A percentile compares a stretch with the other conserved stretches of the same genome.
Conservation (phyloP, 257 asterid genomes). For the Lavandula angustifolia region DNA sequence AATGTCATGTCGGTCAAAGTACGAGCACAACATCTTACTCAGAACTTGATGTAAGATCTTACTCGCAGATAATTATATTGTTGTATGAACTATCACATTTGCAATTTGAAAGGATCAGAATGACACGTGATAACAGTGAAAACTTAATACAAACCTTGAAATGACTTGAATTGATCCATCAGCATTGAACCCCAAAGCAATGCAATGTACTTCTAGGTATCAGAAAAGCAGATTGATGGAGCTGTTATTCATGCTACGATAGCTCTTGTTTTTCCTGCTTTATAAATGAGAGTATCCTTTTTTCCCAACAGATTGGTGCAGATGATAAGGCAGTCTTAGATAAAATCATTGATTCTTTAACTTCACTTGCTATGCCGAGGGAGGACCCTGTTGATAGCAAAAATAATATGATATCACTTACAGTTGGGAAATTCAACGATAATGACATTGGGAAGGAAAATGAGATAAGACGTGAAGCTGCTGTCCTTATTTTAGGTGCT, state of each 20-base stretch:
- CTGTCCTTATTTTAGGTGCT: constrained; percentile 86
- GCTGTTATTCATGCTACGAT: neutral
- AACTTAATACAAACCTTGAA: neutral
- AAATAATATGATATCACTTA: constrained; percentile 51
- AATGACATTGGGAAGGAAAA: constrained; percentile 39
- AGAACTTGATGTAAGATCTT: constrained; percentile 65
- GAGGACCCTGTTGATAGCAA: constrained; percentile 39
- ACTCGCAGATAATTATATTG: constrained; percentile 4
- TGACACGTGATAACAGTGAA: neutral
- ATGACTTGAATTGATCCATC: constrained; percentile 4
- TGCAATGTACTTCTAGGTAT: neutral
- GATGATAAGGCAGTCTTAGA: constrained; percentile 67
- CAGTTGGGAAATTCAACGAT: constrained; percentile 55
- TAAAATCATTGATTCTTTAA: constrained; percentile 70
- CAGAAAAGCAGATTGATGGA: neutral
- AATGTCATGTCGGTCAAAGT: constrained; percentile 93
- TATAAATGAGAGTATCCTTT: constrained; percentile 25
- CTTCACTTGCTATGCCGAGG: constrained; percentile 63
- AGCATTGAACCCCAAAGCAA: neutral
- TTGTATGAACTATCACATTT: neutral
- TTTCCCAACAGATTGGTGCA: constrained; percentile 73
- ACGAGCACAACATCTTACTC: constrained; percentile 73
- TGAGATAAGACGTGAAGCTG: constrained; percentile 43
- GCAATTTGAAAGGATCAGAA: constrained; percentile 1
- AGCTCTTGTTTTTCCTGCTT: neutral